These are phyloP conservation scores for Arthroderma sp. DNA, from an alignment of 2,329 filamentous ascomycete species.

Conservation along the genomic window DNA sequence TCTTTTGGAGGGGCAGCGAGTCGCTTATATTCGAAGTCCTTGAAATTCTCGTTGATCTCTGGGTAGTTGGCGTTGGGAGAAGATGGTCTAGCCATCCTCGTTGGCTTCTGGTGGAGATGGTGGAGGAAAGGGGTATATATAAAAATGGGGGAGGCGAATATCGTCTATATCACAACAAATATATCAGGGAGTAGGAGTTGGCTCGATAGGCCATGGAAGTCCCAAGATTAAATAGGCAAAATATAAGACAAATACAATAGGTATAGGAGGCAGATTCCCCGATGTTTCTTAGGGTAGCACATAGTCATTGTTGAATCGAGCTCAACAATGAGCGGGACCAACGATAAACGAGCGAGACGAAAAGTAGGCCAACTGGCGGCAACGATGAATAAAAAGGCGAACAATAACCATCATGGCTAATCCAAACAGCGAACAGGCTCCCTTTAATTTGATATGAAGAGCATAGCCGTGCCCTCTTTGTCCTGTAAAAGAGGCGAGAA, in stretches of 20 bases:
- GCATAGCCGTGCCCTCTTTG: background rate
- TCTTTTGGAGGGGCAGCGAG: conserved; percentile 8
- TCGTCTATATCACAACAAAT: background rate
- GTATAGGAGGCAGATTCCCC: background rate
- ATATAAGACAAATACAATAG: background rate
- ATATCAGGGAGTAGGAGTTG: background rate
- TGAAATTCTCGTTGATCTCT: conserved; percentile 12
- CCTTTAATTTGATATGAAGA: background rate
- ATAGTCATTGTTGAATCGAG: background rate
- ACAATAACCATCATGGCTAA: background rate
- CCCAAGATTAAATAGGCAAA: background rate
- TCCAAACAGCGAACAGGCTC: background rate
- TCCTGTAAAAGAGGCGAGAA: background rate
- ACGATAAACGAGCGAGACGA: background rate
- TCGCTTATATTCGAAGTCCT: conserved; percentile 9
- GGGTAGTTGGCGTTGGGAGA: conserved; percentile 4
- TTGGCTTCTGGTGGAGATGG: background rate
- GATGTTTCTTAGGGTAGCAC: background rate
- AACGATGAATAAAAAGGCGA: background rate
- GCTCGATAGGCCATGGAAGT: background rate
- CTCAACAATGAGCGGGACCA: background rate
- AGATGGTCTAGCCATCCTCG: background rate
- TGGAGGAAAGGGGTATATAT: background rate
- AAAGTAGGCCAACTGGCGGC: background rate
- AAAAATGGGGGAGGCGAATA: background rate